Evolutionary conservation across 768 basidiomycete genomes (phyloP).

Genomic region (Pleurotus giganteus): DNA sequence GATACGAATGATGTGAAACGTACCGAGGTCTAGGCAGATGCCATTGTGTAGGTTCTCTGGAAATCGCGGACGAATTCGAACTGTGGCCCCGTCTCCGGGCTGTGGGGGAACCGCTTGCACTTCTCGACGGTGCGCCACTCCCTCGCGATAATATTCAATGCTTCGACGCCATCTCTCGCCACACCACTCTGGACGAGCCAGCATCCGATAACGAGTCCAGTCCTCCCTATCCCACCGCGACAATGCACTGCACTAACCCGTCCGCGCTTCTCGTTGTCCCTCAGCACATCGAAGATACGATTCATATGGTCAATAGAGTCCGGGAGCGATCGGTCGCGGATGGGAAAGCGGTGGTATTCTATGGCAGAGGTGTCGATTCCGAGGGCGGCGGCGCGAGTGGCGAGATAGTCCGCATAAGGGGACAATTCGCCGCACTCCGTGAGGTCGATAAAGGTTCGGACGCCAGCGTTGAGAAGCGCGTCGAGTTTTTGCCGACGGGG

Average conservation of each 20-base stretch:
- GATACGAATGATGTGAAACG: background rate
- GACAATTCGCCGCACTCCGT: conserved; percentile 78
- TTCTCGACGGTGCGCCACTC: conserved; percentile 80
- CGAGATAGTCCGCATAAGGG: conserved; percentile 58
- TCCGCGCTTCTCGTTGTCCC: conserved; percentile 57
- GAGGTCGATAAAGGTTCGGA: conserved; percentile 81
- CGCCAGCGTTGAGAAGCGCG: conserved; percentile 66
- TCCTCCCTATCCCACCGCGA: conserved; percentile 70
- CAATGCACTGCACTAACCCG: conserved; percentile 76
- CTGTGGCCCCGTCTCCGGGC: conserved; percentile 79
- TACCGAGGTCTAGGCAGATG: conserved; percentile 4
- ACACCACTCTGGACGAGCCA: conserved; percentile 71
- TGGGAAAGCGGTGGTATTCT: conserved; percentile 79
- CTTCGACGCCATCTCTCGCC: conserved; percentile 62
- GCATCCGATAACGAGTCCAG: conserved; percentile 63
- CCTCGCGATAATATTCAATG: conserved; percentile 58
- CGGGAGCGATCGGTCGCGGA: conserved; percentile 70
- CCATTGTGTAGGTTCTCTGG: conserved; percentile 14
- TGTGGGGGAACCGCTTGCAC: conserved; percentile 70
- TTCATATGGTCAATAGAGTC: conserved; percentile 58
- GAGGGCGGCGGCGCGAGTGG: conserved; percentile 49
- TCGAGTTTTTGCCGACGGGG: conserved; percentile 66
- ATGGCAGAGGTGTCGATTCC: conserved; percentile 53
- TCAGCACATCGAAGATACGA: conserved; percentile 53
- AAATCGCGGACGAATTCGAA: conserved; percentile 73